Evolutionary conservation across 192 early-diverging fungal genomes (phyloP), one percentile per base, ranked within the genome.

Genomic region (Haplosporangium gracile): DNA sequence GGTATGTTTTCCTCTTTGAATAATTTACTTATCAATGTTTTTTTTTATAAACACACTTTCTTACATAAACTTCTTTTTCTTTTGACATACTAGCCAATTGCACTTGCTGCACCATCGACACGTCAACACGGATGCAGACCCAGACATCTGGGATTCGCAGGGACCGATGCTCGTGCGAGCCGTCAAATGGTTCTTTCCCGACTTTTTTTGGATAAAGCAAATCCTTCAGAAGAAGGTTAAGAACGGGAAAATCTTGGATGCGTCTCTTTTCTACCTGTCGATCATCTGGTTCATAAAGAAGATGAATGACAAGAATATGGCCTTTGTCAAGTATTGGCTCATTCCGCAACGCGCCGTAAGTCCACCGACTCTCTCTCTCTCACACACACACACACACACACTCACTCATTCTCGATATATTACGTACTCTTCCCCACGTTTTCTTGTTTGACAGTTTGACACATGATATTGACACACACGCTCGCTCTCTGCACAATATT

Each of bases 121-220:
- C 42, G 79, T 77, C 42, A 84, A 84, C 36, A 79, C 77, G n/a
- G 77, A 79, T 1, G 74, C 57, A 15, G 82, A 84, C 32, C 82
- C 82, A 20, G 82, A 84, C 53, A 38, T 75, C 11, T 84, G 82
- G 82, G 82, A 84, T 47, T 34, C 82, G 2, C 71, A 63, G 2
- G 82, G 82, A 13, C 77, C 77, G 0, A 84, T 84, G 82, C 74
- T 84, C 2, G 1, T 76, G 18, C 60, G 82, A 22, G 68, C 57
- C 68, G n/a, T 84, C 77, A 84, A 84, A 57, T 84, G 82, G 82
- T 84, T 84, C 69, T 72, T 78, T 22, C 82, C 82, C 0, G 82
- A 84, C 24, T 70, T 47, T 22, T 84, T 84, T 29, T 84, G 82
- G 82, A 63, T 79, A 49, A 75, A 60, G 24, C 10, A 47, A 3